Evolutionary conservation across 352 stramenopile species (phyloP), one percentile per base, ranked within the genome.

Genomic region (Phytopythium litorale): DNA sequence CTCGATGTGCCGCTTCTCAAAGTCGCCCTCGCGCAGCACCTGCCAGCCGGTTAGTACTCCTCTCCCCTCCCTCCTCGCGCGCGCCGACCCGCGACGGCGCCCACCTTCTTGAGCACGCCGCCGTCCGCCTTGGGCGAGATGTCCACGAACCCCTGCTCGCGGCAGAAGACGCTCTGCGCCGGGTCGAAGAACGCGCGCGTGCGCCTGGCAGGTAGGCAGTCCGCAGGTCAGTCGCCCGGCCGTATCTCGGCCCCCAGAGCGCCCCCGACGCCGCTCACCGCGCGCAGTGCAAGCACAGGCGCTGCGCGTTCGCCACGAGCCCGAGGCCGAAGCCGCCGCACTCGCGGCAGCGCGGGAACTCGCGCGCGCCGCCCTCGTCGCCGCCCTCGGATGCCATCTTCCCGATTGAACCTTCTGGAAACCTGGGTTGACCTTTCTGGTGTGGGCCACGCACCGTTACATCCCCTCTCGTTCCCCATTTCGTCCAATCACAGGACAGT

Each of bases 121-220:
- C 86, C 86, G 55, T 95, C 81, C 0, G 84, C 86, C 6, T 70
- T 65, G 1, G 81, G 82, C 12, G 86, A 89, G 58, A 95, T 95
- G 63, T 95, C 86, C 53, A 92, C 75, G 57, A 92, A 95, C 21
- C 86, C 86, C 51, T 93, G 70, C 6, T 89, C 76, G 11, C 66
- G 67, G 65, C 82, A 92, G 64, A 85, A 92, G 19, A 62, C 63
- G 71, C 67, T 86, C 53, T 65, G 64, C n/a, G 87, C 73, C 4
- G 86, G 86, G 49, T 95, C 84, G 49, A 95, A 95, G 68, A 92
- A 95, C 12, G 73, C 71, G 59, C 84, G 82, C 1, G 78, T 91
- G 7, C 71, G 30, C 28, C 86, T 88, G 46, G 23, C 16, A 45
- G 46, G 23, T 9, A 45, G 3, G 7, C 21, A 9, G 16, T 6